Percentiles rank a stretch among this genome's conserved stretches.
Conservation (phyloP, 768 basidiomycete species). For the Mycena haematopus region DNA sequence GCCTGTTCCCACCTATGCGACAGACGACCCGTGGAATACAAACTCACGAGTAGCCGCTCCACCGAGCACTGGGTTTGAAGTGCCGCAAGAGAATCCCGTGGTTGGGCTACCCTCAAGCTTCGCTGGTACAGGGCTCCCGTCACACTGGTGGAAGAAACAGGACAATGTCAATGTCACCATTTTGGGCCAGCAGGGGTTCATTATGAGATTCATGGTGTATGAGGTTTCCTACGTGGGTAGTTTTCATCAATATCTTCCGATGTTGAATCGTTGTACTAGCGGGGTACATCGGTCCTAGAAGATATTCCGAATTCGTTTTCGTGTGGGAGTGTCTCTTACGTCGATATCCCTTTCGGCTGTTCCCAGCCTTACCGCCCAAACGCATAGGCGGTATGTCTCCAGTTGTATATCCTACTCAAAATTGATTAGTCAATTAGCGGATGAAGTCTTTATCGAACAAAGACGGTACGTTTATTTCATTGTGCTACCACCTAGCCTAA, state of each 20-base stretch:
- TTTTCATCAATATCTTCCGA: not conserved
- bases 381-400: slow-evolving; percentile 78
- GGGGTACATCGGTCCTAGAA: slow-evolving; percentile 73
- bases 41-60: slow-evolving; percentile 43
- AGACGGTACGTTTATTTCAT: slow-evolving; percentile 58
- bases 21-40: slow-evolving; percentile 74
- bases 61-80: slow-evolving; percentile 41
- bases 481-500: slow-evolving; percentile 10
- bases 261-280: slow-evolving; percentile 41
- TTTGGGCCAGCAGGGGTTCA: slow-evolving; percentile 90
- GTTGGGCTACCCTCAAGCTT: slow-evolving; percentile 65
- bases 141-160: slow-evolving; percentile 88
- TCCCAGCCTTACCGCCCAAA: slow-evolving; percentile 90
- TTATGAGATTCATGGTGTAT: slow-evolving; percentile 88
- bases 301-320: slow-evolving; percentile 94
- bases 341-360: slow-evolving; percentile 92
- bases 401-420: not conserved
- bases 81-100: slow-evolving; percentile 36
- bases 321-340: slow-evolving; percentile 86
- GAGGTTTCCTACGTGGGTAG: slow-evolving; percentile 75
- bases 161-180: slow-evolving; percentile 75
- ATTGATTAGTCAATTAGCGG: slow-evolving; percentile 54
- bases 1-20: slow-evolving; percentile 57
- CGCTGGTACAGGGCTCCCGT: slow-evolving; percentile 73
- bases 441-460: slow-evolving; percentile 91